These are phyloP conservation scores for Neofusicoccum ribis DNA, from an alignment of 2,329 filamentous ascomycete genomes.

Conservation along the genomic window DNA sequence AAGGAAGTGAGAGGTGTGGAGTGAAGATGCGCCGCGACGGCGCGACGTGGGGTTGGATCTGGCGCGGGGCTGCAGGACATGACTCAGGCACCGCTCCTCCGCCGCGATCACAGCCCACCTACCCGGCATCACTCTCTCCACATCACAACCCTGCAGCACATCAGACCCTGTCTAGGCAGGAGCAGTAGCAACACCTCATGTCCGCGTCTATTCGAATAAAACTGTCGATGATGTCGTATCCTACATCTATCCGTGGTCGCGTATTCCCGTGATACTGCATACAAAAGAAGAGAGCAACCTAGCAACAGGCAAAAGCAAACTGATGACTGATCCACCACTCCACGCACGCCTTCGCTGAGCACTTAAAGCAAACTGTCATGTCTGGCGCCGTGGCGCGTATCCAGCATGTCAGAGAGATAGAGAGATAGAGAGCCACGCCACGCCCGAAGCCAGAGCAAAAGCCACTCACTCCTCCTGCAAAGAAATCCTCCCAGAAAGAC, in stretches of 20 bases:
- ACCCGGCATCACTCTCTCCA: background rate
- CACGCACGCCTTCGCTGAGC: slow-evolving; percentile 7
- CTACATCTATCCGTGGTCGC: slow-evolving; percentile 15
- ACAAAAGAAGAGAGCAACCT: background rate
- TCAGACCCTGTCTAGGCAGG: background rate
- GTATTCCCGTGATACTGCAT: slow-evolving; percentile 1
- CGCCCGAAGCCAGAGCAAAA: slow-evolving; percentile 1
- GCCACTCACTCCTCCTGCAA: slow-evolving; percentile 1
- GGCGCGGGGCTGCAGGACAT: background rate
- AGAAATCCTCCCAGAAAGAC: slow-evolving; percentile 10
- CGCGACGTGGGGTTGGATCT: slow-evolving; percentile 1
- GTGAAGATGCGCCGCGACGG: background rate
- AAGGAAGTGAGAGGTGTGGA: background rate
- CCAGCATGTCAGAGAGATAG: background rate
- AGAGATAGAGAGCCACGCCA: slow-evolving; percentile 1
- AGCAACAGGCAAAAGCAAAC: background rate
- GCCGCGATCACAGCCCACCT: background rate
- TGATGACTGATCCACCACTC: background rate
- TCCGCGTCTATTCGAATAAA: background rate
- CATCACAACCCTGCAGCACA: background rate
- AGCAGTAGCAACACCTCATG: background rate
- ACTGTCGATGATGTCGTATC: slow-evolving; percentile 5
- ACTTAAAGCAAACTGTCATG: background rate
- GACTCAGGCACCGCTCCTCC: background rate
- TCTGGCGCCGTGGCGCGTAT: slow-evolving; percentile 6